Conservation (phyloP, 106 monocot genomes). For the Dendrobium huoshanense region DNA sequence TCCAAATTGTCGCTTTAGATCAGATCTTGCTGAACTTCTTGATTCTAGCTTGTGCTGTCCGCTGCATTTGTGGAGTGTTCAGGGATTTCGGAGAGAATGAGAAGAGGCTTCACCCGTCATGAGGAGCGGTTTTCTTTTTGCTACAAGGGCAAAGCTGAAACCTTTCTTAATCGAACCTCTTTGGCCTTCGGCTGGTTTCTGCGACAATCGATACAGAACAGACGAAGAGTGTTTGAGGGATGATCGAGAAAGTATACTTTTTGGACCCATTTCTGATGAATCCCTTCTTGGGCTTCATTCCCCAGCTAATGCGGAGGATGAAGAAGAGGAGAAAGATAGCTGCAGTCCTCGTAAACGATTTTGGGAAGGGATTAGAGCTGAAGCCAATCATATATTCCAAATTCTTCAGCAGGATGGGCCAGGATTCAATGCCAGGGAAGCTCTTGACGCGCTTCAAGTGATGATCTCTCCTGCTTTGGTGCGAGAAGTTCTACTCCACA, state of each 20-base stretch:
- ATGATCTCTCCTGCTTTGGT: slow-evolving; percentile 43
- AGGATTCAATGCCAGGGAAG: slow-evolving; percentile 43
- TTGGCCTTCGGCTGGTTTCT: slow-evolving; percentile 15
- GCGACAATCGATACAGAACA: slow-evolving; percentile 1
- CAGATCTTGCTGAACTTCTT: neutral
- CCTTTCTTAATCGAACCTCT: neutral
- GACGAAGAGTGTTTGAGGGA: slow-evolving; percentile 2
- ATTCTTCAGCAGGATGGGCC: slow-evolving; percentile 68
- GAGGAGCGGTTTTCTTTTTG: slow-evolving; percentile 8
- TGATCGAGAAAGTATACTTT: slow-evolving; percentile 17
- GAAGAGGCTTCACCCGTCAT: slow-evolving; percentile 5
- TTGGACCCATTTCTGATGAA: slow-evolving; percentile 16
- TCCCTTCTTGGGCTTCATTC: slow-evolving; percentile 15
- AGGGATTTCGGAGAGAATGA: neutral
- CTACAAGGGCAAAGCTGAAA: neutral
- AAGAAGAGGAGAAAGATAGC: slow-evolving; percentile 4
- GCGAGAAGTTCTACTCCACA: slow-evolving; percentile 58
- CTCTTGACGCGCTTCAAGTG: slow-evolving; percentile 45
- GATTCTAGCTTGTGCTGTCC: neutral
- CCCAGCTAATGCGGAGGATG: neutral
- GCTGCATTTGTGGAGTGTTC: neutral
- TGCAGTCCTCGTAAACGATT: slow-evolving; percentile 18
- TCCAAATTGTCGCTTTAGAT: neutral
- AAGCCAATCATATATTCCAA: slow-evolving; percentile 43
- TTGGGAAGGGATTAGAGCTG: slow-evolving; percentile 9